Base-by-base conservation (phyloP, 805 yeast genomes). In the Monosporozyma unispora region DNA sequence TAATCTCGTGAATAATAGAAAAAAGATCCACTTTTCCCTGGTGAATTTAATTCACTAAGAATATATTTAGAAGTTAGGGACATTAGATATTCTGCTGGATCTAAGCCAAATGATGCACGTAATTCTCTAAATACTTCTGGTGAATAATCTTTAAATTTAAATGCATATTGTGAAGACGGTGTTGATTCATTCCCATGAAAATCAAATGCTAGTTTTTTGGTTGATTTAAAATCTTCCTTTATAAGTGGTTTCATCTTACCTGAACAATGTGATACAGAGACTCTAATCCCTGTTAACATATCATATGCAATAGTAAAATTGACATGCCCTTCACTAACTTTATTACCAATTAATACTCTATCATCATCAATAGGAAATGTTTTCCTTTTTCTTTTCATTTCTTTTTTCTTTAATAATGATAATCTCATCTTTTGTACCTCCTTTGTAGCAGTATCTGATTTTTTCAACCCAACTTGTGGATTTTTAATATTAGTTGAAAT, bases 1-100 rank as follows among this genome's bases (percentile, higher is more conserved):
- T 83, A 90, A 69, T 95, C 99, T 52, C 96, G 73, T 5, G 97
- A 88, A 66, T 86, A 95, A 70, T 93, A 93, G 63, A 93, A 93
- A 62, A 91, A 91, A 0, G 96, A 88, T 0, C 99, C 99, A 60
- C 95, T 84, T 66, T 93, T 93, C 3, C 99, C 99, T 0, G 98
- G 97, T 1, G 97, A 89, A 19, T 91, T 95, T 55, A 89, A 72
- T 68, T 91, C 97, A 25, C 93, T 84, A 37, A 93, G 76, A 54
- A 93, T 86, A 62, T 91, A 91, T 65, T 89, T 89, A 19, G 96
- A 91, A 0, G 98, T 91, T 56, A 93, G 74, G 0, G 96, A 87
- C 57, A 91, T 82, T 49, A 93, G 73, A 66, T 95, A 93, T 66
- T 95, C 99, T 0, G 96, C 98, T 2, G 96, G 96, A 61, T 93